Percentiles rank a stretch among this genome's conserved stretches.
Conservation (phyloP, 1,284 basidiomycete species). For the Heterobasidion occidentale region DNA sequence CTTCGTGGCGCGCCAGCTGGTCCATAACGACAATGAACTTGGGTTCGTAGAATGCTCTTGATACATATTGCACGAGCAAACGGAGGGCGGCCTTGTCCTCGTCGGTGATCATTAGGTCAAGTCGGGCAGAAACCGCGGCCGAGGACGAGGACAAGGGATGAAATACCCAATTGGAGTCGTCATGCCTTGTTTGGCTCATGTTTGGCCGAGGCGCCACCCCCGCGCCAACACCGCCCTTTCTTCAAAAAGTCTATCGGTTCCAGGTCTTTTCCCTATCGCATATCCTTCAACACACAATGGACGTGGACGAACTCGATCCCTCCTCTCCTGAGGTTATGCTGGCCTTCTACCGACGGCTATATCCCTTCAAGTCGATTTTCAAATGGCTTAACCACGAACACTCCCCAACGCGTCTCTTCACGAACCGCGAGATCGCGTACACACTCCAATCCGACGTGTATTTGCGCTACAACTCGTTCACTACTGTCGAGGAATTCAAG, state of each 20-base stretch:
- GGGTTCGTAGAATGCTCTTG: slow-evolving; percentile 91
- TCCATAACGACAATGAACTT: slow-evolving; percentile 90
- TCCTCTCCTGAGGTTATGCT: slow-evolving; percentile 50
- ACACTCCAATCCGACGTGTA: slow-evolving; percentile 91
- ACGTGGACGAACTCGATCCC: slow-evolving; percentile 13
- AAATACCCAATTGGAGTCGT: no score
- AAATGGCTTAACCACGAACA: slow-evolving; percentile 94
- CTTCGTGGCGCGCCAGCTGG: slow-evolving; percentile 83
- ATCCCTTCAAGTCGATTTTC: slow-evolving; percentile 92
- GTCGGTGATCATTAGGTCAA: slow-evolving; percentile 50
- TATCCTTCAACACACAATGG: slow-evolving; percentile 2
- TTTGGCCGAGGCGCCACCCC: no score
- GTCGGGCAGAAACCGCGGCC: background rate
- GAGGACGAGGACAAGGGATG: no score
- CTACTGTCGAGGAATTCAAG: slow-evolving; percentile 83
- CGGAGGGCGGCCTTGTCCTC: slow-evolving; percentile 70
- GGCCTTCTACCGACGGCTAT: slow-evolving; percentile 86
- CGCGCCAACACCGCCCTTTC: no score
- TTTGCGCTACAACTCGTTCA: slow-evolving; percentile 92
- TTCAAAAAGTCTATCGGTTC: no score
- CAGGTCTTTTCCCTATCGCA: background rate
- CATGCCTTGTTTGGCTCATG: no score
- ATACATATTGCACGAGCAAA: slow-evolving; percentile 86
- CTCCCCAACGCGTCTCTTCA: slow-evolving; percentile 67
- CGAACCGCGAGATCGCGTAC: slow-evolving; percentile 96